Percentiles rank a stretch among this genome's conserved stretches.
These are phyloP conservation scores for Aspergillus jensenii DNA, from an alignment of 2,329 filamentous ascomycete species.

Conservation along the genomic window DNA sequence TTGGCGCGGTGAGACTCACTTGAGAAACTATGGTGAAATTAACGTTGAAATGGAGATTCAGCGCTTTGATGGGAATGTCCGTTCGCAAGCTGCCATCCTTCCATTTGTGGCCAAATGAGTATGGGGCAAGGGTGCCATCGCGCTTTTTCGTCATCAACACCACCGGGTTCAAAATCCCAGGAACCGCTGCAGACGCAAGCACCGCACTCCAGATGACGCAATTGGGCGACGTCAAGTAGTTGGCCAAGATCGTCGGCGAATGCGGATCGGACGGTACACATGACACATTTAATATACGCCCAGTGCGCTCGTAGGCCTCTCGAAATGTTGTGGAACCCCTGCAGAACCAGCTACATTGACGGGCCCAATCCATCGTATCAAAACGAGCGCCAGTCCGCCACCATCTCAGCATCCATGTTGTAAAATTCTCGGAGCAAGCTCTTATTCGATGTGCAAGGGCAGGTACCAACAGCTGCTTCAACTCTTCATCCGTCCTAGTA, in stretches of 20 bases:
- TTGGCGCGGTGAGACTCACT: conserved; percentile 23
- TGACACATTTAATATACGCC: conserved; percentile 90
- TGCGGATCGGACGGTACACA: conserved; percentile 96
- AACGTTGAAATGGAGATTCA: conserved; percentile 97
- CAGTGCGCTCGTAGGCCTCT: conserved; percentile 91
- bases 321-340: conserved; percentile 89
- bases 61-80: conserved; percentile 88
- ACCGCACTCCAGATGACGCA: conserved; percentile 99
- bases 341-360: conserved; percentile 83
- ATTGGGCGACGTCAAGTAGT: conserved; percentile 92
- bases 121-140: conserved; percentile 76
- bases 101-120: conserved; percentile 98
- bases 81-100: conserved; percentile 94
- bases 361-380: conserved; percentile 89
- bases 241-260: conserved; percentile 86
- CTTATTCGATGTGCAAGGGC: conserved; percentile 82
- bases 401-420: conserved; percentile 79
- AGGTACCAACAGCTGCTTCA: conserved; percentile 80
- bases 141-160: conserved; percentile 84
- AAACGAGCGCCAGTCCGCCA: conserved; percentile 92
- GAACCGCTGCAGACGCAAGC: conserved; percentile 89
- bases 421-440: conserved; percentile 76
- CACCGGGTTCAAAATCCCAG: conserved; percentile 93
- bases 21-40: conserved; percentile 88
- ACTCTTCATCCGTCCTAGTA: conserved; percentile 87